These are phyloP conservation scores for Crithidia bombi DNA, from an alignment of 208 protist genomes.

Conservation along the genomic window DNA sequence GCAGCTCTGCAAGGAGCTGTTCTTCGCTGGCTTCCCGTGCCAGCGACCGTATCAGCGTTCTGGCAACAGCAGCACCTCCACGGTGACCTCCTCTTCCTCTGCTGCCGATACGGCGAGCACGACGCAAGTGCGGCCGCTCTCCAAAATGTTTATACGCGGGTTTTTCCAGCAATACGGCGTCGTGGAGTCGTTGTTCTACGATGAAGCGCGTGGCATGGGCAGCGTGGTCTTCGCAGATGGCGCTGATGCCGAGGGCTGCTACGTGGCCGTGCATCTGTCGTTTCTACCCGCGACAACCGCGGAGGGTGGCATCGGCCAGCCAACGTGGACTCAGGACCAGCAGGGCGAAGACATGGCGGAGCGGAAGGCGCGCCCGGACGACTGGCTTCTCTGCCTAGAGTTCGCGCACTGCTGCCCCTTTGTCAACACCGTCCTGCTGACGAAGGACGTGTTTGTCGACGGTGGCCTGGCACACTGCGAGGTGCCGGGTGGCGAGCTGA, in stretches of 20 bases:
- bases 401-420: constrained; percentile 69
- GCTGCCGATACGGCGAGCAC: neutral
- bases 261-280: constrained; percentile 61
- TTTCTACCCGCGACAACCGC: constrained; percentile 26
- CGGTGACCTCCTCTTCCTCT: neutral
- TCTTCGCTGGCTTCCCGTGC: constrained; percentile 75
- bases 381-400: constrained; percentile 61
- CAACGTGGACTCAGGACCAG: constrained; percentile 19
- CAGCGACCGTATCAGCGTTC: neutral
- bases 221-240: constrained; percentile 64
- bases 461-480: constrained; percentile 27
- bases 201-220: constrained; percentile 58
- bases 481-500: constrained; percentile 44
- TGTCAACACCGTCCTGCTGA: constrained; percentile 57
- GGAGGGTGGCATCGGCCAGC: constrained; percentile 6
- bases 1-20: constrained; percentile 58
- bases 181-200: constrained; percentile 54
- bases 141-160: constrained; percentile 38
- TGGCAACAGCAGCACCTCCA: neutral
- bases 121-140: constrained; percentile 24
- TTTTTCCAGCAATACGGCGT: constrained; percentile 72
- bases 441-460: constrained; percentile 15
- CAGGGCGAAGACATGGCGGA: constrained; percentile 19
- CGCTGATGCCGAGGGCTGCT: constrained; percentile 61
- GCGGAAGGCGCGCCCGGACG: constrained; percentile 9